phyloP scores from a whole-genome alignment of 2,329 filamentous ascomycete species.

The Xylaria sp. region DNA sequence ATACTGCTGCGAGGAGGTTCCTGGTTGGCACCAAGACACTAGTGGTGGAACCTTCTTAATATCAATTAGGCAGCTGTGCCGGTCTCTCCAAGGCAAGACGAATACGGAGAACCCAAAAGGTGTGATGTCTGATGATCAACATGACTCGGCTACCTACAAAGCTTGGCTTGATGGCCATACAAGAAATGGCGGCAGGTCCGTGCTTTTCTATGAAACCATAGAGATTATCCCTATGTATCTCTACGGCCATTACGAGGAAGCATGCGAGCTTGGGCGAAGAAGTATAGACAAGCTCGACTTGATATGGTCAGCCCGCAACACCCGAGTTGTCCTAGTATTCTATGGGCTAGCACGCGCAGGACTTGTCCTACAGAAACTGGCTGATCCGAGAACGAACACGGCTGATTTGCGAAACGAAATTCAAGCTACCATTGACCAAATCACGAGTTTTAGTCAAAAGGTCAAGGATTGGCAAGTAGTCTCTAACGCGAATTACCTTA shows the following conservation, averaged over 20 bases:
- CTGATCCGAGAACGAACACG: slow-evolving; percentile 58
- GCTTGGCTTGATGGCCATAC: slow-evolving; percentile 65
- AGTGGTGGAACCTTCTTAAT: slow-evolving; percentile 77
- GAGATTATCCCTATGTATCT: slow-evolving; percentile 72
- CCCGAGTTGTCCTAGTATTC: slow-evolving; percentile 67
- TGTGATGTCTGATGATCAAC: slow-evolving; percentile 75
- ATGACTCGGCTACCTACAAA: slow-evolving; percentile 69
- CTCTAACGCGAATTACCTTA: slow-evolving; percentile 76
- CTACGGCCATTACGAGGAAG: slow-evolving; percentile 70
- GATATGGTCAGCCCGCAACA: slow-evolving; percentile 71
- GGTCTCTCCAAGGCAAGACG: slow-evolving; percentile 82
- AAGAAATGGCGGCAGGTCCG: slow-evolving; percentile 70
- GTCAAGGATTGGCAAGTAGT: slow-evolving; percentile 73
- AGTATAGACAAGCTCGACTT: slow-evolving; percentile 60
- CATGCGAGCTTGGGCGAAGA: slow-evolving; percentile 65
- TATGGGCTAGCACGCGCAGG: slow-evolving; percentile 69
- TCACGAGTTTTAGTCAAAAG: slow-evolving; percentile 66
- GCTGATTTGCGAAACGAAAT: slow-evolving; percentile 58
- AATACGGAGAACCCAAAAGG: slow-evolving; percentile 59
- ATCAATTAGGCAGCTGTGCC: slow-evolving; percentile 71
- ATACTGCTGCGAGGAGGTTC: slow-evolving; percentile 78
- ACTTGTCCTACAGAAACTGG: slow-evolving; percentile 60
- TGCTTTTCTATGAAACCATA: slow-evolving; percentile 75
- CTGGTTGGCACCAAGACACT: slow-evolving; percentile 76
- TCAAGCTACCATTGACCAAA: slow-evolving; percentile 61